phyloP scores from a whole-genome alignment of 2,329 filamentous ascomycete species.

The Magnaporthiopsis rhizophila region DNA sequence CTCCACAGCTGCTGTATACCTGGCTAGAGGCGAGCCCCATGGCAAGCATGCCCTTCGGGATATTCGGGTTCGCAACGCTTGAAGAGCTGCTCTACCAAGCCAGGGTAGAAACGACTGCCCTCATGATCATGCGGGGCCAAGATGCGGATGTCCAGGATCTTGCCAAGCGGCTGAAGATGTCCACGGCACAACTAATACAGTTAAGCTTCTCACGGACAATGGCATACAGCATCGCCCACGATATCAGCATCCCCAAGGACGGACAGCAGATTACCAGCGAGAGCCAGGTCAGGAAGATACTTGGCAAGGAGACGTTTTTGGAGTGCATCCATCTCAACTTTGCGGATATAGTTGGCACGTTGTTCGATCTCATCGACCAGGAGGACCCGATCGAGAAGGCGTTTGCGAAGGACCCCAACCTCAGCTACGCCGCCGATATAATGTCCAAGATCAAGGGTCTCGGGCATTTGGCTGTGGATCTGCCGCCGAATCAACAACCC shows the following conservation, averaged over 20 bases:
- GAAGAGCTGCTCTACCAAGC: conserved; percentile 61
- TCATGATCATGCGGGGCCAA: conserved; percentile 75
- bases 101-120: conserved; percentile 68
- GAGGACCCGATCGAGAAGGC: conserved; percentile 65
- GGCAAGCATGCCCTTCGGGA: conserved; percentile 69
- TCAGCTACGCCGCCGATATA: conserved; percentile 52
- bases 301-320: conserved; percentile 60
- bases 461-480: conserved; percentile 53
- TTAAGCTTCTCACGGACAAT: conserved; percentile 68
- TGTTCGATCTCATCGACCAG: conserved; percentile 71
- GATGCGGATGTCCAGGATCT: conserved; percentile 55
- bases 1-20: conserved; percentile 81
- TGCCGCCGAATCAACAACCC: conserved; percentile 79
- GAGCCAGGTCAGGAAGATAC: conserved; percentile 55
- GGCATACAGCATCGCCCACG: conserved; percentile 77
- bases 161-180: conserved; percentile 45
- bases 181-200: conserved; percentile 51
- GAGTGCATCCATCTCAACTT: conserved; percentile 61
- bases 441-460: conserved; percentile 63
- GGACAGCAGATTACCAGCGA: conserved; percentile 49
- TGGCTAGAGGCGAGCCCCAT: conserved; percentile 68
- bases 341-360: conserved; percentile 64
- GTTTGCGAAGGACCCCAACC: conserved; percentile 50
- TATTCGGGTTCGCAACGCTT: conserved; percentile 71
- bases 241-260: conserved; percentile 44